Conservation (phyloP, 495 filamentous ascomycete species). For the Neurospora sp. region DNA sequence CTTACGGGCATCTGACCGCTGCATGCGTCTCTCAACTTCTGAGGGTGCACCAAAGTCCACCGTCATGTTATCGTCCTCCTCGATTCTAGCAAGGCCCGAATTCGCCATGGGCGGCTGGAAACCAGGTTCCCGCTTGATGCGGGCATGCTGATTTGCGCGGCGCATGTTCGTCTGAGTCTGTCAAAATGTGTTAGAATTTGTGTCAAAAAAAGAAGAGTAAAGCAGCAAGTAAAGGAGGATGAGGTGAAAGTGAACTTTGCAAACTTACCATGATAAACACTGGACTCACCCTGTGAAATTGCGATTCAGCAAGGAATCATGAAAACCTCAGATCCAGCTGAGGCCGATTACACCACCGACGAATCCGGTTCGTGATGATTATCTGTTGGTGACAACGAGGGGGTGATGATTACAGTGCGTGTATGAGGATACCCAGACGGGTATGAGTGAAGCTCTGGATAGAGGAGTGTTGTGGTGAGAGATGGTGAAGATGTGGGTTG, state of each 20-base stretch:
- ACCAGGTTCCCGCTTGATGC: constrained; percentile 5
- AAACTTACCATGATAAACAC: background rate
- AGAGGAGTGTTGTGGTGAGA: background rate
- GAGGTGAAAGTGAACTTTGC: background rate
- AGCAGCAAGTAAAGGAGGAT: background rate
- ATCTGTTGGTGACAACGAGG: background rate
- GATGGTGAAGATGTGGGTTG: background rate
- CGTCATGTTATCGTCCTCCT: background rate
- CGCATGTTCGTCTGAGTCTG: background rate
- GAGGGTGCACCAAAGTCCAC: background rate
- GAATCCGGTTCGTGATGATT: background rate
- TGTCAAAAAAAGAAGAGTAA: background rate
- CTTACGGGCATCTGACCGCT: constrained; percentile 21
- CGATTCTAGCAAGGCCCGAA: background rate
- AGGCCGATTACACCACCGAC: background rate
- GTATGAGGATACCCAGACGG: background rate
- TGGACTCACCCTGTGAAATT: background rate
- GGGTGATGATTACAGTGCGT: background rate
- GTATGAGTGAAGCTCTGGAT: background rate
- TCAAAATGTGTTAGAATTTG: background rate
- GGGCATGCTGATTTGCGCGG: background rate
- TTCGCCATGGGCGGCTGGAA: background rate
- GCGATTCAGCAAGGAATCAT: background rate
- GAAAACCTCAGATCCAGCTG: background rate
- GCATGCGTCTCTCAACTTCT: background rate